Conservation (phyloP, 805 yeast genomes). For the Peterozyma toletana region DNA sequence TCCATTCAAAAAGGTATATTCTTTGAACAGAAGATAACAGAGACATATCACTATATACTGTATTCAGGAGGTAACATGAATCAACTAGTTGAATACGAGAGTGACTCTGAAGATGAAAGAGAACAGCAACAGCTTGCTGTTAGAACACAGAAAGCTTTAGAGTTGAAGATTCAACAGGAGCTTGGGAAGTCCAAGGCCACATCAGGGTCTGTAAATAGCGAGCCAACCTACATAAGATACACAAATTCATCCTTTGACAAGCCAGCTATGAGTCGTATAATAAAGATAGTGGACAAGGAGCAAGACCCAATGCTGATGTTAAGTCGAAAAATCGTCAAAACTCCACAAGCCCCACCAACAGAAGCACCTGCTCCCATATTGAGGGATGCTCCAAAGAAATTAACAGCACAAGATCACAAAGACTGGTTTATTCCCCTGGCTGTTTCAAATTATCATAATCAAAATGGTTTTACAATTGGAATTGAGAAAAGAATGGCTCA, state of each 20-base stretch:
- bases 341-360: constrained; percentile 63
- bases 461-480: constrained; percentile 79
- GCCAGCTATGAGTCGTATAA: constrained; percentile 31
- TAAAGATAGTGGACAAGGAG: constrained; percentile 60
- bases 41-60: too few species aligned
- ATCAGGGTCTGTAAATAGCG: constrained; percentile 16
- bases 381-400: constrained; percentile 43
- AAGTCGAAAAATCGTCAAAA: constrained; percentile 61
- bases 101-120: constrained; percentile 32
- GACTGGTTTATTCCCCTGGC: constrained; percentile 89
- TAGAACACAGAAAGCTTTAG: constrained; percentile 50
- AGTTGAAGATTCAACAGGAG: constrained; percentile 29
- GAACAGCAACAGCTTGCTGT: constrained; percentile 30
- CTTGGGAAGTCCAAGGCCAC: constrained; percentile 15
- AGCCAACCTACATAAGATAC: constrained; percentile 37
- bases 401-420: constrained; percentile 66
- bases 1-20: too few species aligned
- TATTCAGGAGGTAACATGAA: too few species aligned
- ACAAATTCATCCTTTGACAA: constrained; percentile 24
- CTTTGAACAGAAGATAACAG: too few species aligned
- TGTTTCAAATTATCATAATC: constrained; percentile 92
- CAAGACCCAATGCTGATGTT: constrained; percentile 87
- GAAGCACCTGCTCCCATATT: constrained; percentile 54
- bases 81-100: too few species aligned
- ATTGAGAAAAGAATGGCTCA: constrained; percentile 71